Percentiles rank a stretch among this genome's conserved stretches.
Evolutionary conservation across 306 rosid genomes (phyloP).

Genomic region (Vigna nakashimae): DNA sequence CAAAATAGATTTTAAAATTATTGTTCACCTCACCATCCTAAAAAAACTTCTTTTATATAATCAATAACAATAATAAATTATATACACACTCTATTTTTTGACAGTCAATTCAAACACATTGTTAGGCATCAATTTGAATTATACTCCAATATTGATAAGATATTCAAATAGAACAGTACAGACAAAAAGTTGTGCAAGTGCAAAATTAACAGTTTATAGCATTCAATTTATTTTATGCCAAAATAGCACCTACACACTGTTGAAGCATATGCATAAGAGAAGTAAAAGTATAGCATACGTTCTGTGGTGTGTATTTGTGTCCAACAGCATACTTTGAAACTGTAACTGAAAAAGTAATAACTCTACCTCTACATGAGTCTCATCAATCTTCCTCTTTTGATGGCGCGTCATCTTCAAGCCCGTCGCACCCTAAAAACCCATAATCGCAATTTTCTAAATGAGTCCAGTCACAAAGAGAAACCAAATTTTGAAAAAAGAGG

Average conservation of each 20-base stretch:
- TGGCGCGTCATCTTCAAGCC: slow-evolving; percentile 99
- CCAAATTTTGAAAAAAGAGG: slow-evolving; percentile 16
- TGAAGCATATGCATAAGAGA: slow-evolving; percentile 13
- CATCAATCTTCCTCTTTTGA: slow-evolving; percentile 97
- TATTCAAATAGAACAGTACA: slow-evolving; percentile 29
- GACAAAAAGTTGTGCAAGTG: not conserved
- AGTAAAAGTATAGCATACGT: slow-evolving; percentile 18
- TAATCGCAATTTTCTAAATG: slow-evolving; percentile 35
- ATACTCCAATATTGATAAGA: slow-evolving; percentile 20
- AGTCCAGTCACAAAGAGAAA: slow-evolving; percentile 18
- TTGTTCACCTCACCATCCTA: not conserved
- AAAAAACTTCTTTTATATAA: not conserved
- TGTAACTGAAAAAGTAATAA: slow-evolving; percentile 33
- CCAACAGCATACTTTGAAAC: not conserved
- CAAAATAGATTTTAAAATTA: slow-evolving; percentile 3
- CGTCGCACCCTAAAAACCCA: slow-evolving; percentile 69
- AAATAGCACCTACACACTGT: slow-evolving; percentile 22
- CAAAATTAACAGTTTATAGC: not conserved
- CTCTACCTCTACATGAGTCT: slow-evolving; percentile 96
- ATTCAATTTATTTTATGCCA: slow-evolving; percentile 20
- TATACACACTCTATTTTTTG: not conserved
- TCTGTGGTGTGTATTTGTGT: not conserved
- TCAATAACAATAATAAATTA: not conserved
- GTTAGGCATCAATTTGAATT: not conserved
- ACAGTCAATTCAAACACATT: not conserved